phyloP scores from a whole-genome alignment of 106 monocot genomes.

The Dioscorea zingiberensis region DNA sequence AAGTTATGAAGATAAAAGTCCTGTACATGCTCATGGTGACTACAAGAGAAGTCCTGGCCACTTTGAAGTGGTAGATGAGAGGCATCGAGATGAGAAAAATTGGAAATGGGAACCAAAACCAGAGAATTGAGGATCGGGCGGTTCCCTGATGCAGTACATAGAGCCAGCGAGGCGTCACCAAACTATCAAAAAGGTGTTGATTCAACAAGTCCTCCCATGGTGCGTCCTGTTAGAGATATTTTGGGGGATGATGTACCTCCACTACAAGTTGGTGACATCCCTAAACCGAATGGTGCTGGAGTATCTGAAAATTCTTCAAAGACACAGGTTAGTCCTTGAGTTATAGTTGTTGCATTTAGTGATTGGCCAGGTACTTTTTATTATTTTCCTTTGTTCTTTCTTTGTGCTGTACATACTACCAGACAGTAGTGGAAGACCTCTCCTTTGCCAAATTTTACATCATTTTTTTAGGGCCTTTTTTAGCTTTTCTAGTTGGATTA shows the following conservation, averaged over 20 bases:
- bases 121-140: constrained; percentile 45
- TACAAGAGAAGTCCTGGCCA: constrained; percentile 58
- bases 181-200: constrained; percentile 31
- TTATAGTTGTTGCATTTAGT: background rate
- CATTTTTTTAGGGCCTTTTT: too few species aligned
- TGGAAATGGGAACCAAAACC: constrained; percentile 41
- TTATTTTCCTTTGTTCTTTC: too few species aligned
- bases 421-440: too few species aligned
- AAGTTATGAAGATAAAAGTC: constrained; percentile 66
- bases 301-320: constrained; percentile 28
- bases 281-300: constrained; percentile 41
- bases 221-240: constrained; percentile 84
- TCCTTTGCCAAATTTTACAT: too few species aligned
- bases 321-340: constrained; percentile 41
- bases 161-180: constrained; percentile 45
- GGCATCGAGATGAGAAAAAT: constrained; percentile 49
- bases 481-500: too few species aligned
- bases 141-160: constrained; percentile 36
- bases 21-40: constrained; percentile 59
- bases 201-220: constrained; percentile 45
- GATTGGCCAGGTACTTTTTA: too few species aligned
- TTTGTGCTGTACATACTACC: too few species aligned
- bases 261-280: constrained; percentile 53
- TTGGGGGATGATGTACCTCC: constrained; percentile 63
- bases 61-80: constrained; percentile 64